Conservation (phyloP, 139 green algal species). For the Picochlorum sp. region DNA sequence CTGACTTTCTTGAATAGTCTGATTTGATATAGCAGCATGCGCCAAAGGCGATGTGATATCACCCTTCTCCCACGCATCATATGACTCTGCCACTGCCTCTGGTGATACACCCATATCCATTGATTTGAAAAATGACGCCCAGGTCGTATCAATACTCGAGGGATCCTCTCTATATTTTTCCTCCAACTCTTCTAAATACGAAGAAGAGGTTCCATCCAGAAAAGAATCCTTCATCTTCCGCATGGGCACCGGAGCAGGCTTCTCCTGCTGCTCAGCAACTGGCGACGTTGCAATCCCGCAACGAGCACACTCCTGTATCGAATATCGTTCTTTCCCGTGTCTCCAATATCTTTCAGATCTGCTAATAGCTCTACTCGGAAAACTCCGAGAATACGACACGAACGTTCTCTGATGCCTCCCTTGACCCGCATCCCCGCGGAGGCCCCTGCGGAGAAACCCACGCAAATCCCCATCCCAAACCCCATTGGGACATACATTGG, state of each 20-base stretch:
- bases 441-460: no score
- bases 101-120: conserved; percentile 66
- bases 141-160: conserved; percentile 72
- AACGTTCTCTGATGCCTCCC: no score
- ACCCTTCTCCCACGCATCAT: conserved; percentile 69
- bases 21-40: conserved; percentile 66
- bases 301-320: no score
- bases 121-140: conserved; percentile 77
- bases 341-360: no score
- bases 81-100: conserved; percentile 81
- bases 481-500: no score
- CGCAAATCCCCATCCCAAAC: no score
- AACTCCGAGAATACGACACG: no score
- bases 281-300: no score
- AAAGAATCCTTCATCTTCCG: conserved; percentile 90
- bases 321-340: no score
- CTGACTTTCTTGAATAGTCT: conserved; percentile 93
- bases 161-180: conserved; percentile 70
- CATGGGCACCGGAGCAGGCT: conserved; percentile 68
- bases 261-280: no score
- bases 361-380: no score
- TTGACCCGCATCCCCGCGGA: no score
- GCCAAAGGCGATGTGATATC: conserved; percentile 49
- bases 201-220: conserved; percentile 74
- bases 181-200: conserved; percentile 88